Base-by-base conservation (phyloP, 768 basidiomycete species). In the Amanita subjunquillea region DNA sequence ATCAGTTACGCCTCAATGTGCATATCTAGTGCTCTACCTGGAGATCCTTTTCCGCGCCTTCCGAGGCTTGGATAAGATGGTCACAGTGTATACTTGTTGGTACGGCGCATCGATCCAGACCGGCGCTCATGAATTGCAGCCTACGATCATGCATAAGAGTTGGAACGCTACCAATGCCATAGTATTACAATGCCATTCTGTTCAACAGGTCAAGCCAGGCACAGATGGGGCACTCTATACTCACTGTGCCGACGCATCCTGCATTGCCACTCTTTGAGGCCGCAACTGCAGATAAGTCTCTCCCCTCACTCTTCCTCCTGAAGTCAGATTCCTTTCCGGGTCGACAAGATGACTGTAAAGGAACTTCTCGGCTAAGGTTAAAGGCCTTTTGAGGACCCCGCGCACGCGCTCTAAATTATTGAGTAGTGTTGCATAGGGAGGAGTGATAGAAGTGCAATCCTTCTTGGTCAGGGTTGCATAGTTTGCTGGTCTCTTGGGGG, bases 101-200 rank as follows among this genome's bases (percentile, higher is more conserved):
- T 1, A 97, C 95, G 13, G 89, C 88, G 61, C 85, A 88, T 56
- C 77, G 76, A 23, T 81, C 68, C 49, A 96, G 79, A 17, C 91
- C 91, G 53, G 94, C 94, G 49, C 94, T 95, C 91, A 96, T 97
- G 69, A 98, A 99, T 70, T 99, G 96, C 54, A 99, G 70, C 55
- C 94, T 85, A 50, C 60, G 59, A 51, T 29, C 20, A 41, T 54
- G 53, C 32, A 53, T 45, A 40, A 36, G 34, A 44, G 17, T 25
- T n/a, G 27, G 48, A 15, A 20, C 49, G 23, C 7, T 3, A 7
- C 6, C 15, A 57, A 56, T 54, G 23, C 6, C 50, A 44, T 13
- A 53, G 37, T 60, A 82, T 72, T 67, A 90, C 84, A 91, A 60
- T 9, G 89, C 88, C 89, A 91, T 91, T 66, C 89, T 90, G 58